Evolutionary conservation across 768 basidiomycete genomes (phyloP), one percentile per base, ranked within the genome.

Genomic region (Cantharellus anzutake): DNA sequence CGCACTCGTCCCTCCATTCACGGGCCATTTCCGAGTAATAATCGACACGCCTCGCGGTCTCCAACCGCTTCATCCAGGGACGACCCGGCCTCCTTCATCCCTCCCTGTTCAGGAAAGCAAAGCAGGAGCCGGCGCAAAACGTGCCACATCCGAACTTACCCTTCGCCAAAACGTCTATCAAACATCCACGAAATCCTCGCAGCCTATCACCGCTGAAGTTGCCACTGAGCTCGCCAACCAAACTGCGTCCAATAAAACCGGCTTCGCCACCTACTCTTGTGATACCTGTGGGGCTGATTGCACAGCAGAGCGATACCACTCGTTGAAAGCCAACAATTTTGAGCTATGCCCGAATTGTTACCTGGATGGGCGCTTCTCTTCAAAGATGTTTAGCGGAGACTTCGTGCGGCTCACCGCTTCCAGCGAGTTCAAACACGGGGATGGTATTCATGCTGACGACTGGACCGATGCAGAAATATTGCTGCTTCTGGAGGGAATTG

Each of bases 11-110:
- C 96, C 96, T 29, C 96, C 96, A 35, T 98, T 97, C 71, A 98
- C 96, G 1, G 96, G 96, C 35, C 96, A 99, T 70, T 99, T 94
- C 81, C 86, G 96, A 60, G 89, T 99, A 67, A 82, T 96, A 58
- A 81, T 98, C 64, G 96, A 99, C 68, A 92, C 94, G 0, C 96
- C 96, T 40, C 86, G 91, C 52, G 96, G 96, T 11, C 78, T 99
- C 1, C 89, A 92, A 65, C 96, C 96, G 11, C 78, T 96, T 5
- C 96, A 75, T 62, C 74, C 74, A 1, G 74, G 74, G n/a, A 71
- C 72, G 16, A 50, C 62, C 65, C 50, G 91, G 69, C 81, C 87
- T 2, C 84, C 83, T 11, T 4, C 78, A 80, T 14, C 79, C 79
- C 41, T 65, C 74, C 3, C 40, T 44, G 52, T 62, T 42, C 59